These are phyloP conservation scores for Fusarium chaquense DNA, from an alignment of 2,329 filamentous ascomycete genomes.

Conservation along the genomic window DNA sequence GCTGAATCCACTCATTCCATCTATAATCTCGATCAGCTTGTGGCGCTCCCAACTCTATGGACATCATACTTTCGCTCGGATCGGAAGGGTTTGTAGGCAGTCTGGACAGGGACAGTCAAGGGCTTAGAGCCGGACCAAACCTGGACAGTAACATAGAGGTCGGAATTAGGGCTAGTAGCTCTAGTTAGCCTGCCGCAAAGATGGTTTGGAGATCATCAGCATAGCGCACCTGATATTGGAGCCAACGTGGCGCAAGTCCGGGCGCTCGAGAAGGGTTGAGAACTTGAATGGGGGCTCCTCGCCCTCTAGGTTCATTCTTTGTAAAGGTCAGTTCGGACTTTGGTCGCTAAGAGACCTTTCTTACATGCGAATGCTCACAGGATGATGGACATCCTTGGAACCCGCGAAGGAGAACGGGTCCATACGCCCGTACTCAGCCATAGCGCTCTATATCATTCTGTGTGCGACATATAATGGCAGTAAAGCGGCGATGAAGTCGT, in stretches of 20 bases:
- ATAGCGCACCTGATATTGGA: constrained; percentile 78
- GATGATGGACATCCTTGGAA: constrained; percentile 84
- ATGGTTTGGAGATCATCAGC: neutral
- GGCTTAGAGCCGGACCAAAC: constrained; percentile 97
- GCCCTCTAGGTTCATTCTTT: constrained; percentile 62
- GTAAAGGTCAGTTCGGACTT: constrained; percentile 32
- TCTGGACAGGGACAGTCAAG: constrained; percentile 90
- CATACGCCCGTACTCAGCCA: constrained; percentile 69
- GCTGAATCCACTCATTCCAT: constrained; percentile 96
- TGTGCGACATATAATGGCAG: neutral
- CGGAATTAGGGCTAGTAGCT: constrained; percentile 75
- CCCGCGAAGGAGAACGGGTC: constrained; percentile 96
- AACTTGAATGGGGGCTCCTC: constrained; percentile 57
- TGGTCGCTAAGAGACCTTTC: neutral
- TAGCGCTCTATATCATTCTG: constrained; percentile 50
- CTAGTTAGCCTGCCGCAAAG: constrained; percentile 40
- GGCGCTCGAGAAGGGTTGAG: constrained; percentile 81
- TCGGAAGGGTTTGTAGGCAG: constrained; percentile 91
- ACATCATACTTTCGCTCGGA: constrained; percentile 69
- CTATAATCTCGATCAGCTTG: constrained; percentile 53
- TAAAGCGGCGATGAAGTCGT: neutral
- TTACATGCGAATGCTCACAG: constrained; percentile 75
- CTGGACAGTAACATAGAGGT: constrained; percentile 93
- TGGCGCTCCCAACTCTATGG: neutral
- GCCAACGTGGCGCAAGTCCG: constrained; percentile 86